A percentile compares a stretch with the other conserved stretches of the same genome.
Evolutionary conservation across 805 yeast genomes (phyloP).

Genomic region (Nakazawaea peltata): DNA sequence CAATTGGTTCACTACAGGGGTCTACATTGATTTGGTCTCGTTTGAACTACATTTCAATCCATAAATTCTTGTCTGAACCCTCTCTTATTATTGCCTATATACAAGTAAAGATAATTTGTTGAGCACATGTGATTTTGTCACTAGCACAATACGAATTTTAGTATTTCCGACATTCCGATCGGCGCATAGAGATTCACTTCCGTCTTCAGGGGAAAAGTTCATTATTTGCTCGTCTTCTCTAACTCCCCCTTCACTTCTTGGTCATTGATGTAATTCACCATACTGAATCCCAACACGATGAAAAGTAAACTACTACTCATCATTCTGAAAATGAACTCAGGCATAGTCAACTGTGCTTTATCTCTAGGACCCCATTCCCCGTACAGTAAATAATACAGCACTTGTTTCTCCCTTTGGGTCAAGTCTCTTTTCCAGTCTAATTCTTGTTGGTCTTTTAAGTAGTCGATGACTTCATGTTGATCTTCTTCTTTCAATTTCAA

Average conservation of each 20-base stretch:
- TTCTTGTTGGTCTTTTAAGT: constrained; percentile 26
- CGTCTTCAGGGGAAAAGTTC: no score
- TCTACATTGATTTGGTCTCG: no score
- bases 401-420: constrained; percentile 44
- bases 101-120: no score
- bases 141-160: no score
- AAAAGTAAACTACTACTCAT: constrained; percentile 25
- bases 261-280: constrained; percentile 23
- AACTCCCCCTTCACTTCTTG: constrained; percentile 12
- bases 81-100: no score
- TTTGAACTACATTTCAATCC: no score
- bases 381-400: constrained; percentile 49
- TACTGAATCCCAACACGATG: constrained; percentile 24
- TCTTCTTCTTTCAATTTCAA: constrained; percentile 21
- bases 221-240: background rate
- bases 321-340: constrained; percentile 24
- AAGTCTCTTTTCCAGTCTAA: constrained; percentile 28
- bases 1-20: no score
- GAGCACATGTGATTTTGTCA: no score
- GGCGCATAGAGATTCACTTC: no score
- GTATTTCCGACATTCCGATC: no score
- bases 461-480: constrained; percentile 26
- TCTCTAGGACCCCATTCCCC: constrained; percentile 61
- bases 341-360: constrained; percentile 16
- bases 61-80: no score